Evolutionary conservation across 2,329 filamentous ascomycete species (phyloP), one percentile per base, ranked within the genome.

Genomic region (Zalaria sp.): DNA sequence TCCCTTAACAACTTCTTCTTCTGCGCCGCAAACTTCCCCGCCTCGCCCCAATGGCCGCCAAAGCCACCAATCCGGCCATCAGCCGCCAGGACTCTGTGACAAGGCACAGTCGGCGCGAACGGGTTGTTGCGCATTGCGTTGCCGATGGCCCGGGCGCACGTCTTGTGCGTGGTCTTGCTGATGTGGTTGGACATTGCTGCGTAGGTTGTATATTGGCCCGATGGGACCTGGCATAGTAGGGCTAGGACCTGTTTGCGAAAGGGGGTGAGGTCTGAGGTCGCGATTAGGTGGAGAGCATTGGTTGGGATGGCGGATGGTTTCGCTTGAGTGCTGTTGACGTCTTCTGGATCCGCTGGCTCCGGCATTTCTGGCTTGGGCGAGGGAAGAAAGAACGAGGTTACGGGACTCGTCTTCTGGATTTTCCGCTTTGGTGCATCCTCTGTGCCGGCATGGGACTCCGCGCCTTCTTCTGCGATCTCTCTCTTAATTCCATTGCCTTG

Each of bases 31-130:
- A 61, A 58, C 47, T 60, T 59, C 4, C 63, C 64, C n/a, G 63
- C 56, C 43, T 65, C 63, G 26, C 63, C 61, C 67, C 68, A 68
- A 29, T 60, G 57, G 9, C 71, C 71, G 32, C 66, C 63, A 50
- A 73, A 74, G 7, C 71, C 71, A 10, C 71, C 69, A 18, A 74
- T 55, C 5, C 56, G 50, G 8, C 57, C 56, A 38, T 56, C 56
- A 10, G 51, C 51, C 9, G 58, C 57, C 38, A 62, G 41, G 4
- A 61, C 55, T 3, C 63, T 50, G 46, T 66, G 63, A 38, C 63
- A 66, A 1, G 63, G 63, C 4, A 66, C 62, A 11, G 59, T 55
- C 1, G 63, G 63, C 5, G 63, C 62, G 37, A 63, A 65, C 0
- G 62, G 61, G 40, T 65, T 65, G 40, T 59, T 61, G 10, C 61